Base-by-base conservation (phyloP, 1,139 yeast genomes). In the Yamadazyma aaseri region DNA sequence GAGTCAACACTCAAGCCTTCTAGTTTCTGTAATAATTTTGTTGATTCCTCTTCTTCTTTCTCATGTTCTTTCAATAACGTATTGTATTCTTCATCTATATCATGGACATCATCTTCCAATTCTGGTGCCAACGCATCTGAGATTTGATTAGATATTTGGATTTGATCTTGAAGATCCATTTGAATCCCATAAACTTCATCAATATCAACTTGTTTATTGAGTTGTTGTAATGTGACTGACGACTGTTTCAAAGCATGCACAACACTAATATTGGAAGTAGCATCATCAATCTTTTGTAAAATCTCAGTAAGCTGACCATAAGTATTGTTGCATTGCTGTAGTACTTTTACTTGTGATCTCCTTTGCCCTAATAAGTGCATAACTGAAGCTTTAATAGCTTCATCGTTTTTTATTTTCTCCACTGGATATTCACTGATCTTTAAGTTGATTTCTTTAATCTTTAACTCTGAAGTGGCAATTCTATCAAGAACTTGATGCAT, bases 281-380 rank as follows among this genome's bases (percentile, higher is more conserved):
- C 71, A 36, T 73, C 71, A 44, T 76, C 68, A 28, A 78, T 65
- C 42, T 73, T 73, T 27, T 52, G 47, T 22, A 73, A 46, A 0
- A 76, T 55, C 2, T 58, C 49, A 12, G 50, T 51, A 17, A 78
- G 49, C 33, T 73, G 73, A 24, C 51, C 53, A n/a, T 58, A 53
- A 3, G 70, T 53, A 3, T 42, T 41, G 2, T 58, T 41, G 4
- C 69, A 57, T 15, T 55, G 57, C 2, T 50, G 48, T 21, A 68
- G 51, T 0, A 73, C 60, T 14, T 51, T 53, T 14, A 51, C 27
- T 29, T 42, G 40, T 9, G 17, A 17, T 32, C 40, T 36, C 23
- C 34, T 42, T n/a, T 35, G 40, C 2, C 33, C 26, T 20, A 46
- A 20, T 2, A 46, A 22, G 13, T 31, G 25, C 31, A 34, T 33